Evolutionary conservation across 441 rosid species (phyloP).

Genomic region (Populus hybrid): DNA sequence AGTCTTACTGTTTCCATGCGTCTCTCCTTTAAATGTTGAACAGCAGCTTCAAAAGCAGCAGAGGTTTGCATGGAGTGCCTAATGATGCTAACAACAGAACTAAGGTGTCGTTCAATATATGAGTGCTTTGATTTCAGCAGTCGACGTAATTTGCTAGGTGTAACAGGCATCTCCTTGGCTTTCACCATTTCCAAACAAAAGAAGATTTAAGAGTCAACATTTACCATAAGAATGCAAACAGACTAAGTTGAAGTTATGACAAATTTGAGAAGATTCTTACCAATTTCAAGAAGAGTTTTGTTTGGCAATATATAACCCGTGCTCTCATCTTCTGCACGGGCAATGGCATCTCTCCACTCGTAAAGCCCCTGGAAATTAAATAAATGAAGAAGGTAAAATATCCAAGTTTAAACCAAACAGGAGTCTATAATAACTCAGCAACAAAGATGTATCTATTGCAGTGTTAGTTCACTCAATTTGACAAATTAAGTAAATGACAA

Average conservation of each 20-base stretch:
- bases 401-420: conserved; percentile 5
- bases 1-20: conserved; percentile 46
- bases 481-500: conserved; percentile 7
- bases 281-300: conserved; percentile 78
- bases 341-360: conserved; percentile 85
- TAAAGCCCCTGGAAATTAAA: conserved; percentile 59
- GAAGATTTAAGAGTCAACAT: conserved; percentile 14
- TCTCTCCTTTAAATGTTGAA: conserved; percentile 44
- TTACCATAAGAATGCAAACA: conserved; percentile 9
- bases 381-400: conserved; percentile 5
- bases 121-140: conserved; percentile 61
- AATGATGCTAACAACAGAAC: conserved; percentile 54
- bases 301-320: conserved; percentile 90
- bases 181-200: conserved; percentile 25
- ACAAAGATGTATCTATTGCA: conserved; percentile 2
- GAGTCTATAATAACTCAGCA: neutral
- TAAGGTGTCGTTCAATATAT: conserved; percentile 66
- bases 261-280: conserved; percentile 33
- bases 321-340: conserved; percentile 89
- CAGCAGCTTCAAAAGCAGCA: conserved; percentile 61
- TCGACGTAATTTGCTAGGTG: conserved; percentile 50
- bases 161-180: conserved; percentile 88
- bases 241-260: neutral
- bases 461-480: neutral
- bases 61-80: conserved; percentile 68